Evolutionary conservation across 371 early-diverging fungal genomes (phyloP), one percentile per base, ranked within the genome.

Genomic region (Mortierella sp.): DNA sequence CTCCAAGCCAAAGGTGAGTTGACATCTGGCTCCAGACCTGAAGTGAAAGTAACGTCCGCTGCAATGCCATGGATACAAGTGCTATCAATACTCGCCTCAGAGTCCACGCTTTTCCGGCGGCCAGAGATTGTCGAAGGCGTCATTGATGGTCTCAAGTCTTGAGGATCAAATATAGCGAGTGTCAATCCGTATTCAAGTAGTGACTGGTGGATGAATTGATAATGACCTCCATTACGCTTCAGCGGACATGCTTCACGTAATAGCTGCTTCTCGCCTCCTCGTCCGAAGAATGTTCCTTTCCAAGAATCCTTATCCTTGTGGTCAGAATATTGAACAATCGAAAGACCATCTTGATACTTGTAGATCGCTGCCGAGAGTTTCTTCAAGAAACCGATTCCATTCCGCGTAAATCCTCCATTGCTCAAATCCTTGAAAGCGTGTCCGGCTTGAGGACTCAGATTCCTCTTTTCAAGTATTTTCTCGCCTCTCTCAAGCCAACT

Each of bases 201-300:
- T 0, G 63, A 63, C 4, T 41, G 47, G 12, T 63, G 63, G 24
- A 63, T 47, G 31, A 60, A 67, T 3, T 50, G 47, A 25, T 59
- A 46, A 12, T 43, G 43, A 14, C 22, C 54, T 1, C 54, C 60
- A 5, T 6, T 28, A 3, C 67, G 54, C 8, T 43, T 25, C 4
- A 67, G 16, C 1, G 53, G 55, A 7, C 54, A 22, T n/a, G 59
- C 21, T 2, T 49, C 54, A 4, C 55, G 53, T 13, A 67, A 46
- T 2, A 66, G 40, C 8, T 19, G 16, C 2, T 1, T 27, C 17
- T 24, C 31, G 8, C 12, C 14, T 0, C 43, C n/a, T 1, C 27
- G 19, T 13, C 49, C 28, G 21, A 59, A 59, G 24, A 59, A 59
- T 29, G 5, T 6, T 0, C 3, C 47, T 21, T 58, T 59, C 67